Conservation (phyloP, 768 basidiomycete species). For the Thelephora ganbajun region DNA sequence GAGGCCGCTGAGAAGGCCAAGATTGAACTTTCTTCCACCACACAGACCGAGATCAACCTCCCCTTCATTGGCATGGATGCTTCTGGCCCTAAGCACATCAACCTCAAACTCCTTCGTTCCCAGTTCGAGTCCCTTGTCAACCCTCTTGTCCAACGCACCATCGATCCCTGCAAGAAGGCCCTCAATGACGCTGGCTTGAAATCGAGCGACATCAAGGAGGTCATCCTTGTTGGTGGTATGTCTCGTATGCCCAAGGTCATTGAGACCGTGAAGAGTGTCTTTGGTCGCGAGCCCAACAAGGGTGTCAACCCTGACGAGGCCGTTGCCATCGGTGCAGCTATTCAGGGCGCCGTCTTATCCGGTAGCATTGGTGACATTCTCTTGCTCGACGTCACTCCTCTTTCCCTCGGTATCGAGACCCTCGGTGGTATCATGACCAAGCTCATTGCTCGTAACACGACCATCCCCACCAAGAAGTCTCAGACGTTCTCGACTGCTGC, state of each 20-base stretch:
- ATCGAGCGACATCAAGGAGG: conserved; percentile 85
- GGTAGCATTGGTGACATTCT: conserved; percentile 95
- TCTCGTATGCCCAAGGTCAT: conserved; percentile 92
- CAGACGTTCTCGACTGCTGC: conserved; percentile 98
- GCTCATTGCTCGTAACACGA: conserved; percentile 95
- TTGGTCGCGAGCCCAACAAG: conserved; percentile 94
- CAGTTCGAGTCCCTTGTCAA: conserved; percentile 83
- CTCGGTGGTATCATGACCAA: conserved; percentile 99
- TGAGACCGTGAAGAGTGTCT: conserved; percentile 87
- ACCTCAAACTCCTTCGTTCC: conserved; percentile 74
- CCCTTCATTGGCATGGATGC: conserved; percentile 98
- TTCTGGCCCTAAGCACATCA: conserved; percentile 94
- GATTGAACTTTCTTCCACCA: conserved; percentile 89
- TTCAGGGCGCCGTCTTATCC: conserved; percentile 95
- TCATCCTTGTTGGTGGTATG: conserved; percentile 98
- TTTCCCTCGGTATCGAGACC: conserved; percentile 94
- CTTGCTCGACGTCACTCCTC: conserved; percentile 88
- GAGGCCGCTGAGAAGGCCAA: conserved; percentile 99
- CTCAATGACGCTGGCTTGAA: conserved; percentile 89
- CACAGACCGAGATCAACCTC: conserved; percentile 93
- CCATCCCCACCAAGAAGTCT: conserved; percentile 99
- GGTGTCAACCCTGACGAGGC: conserved; percentile 99
- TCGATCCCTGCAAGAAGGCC: conserved; percentile 97
- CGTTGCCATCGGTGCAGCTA: conserved; percentile 94
- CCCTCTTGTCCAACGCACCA: conserved; percentile 72